Percentiles rank a stretch among this genome's conserved stretches.
Evolutionary conservation across 768 basidiomycete species (phyloP).

Genomic region (Termitomyces titanicus): DNA sequence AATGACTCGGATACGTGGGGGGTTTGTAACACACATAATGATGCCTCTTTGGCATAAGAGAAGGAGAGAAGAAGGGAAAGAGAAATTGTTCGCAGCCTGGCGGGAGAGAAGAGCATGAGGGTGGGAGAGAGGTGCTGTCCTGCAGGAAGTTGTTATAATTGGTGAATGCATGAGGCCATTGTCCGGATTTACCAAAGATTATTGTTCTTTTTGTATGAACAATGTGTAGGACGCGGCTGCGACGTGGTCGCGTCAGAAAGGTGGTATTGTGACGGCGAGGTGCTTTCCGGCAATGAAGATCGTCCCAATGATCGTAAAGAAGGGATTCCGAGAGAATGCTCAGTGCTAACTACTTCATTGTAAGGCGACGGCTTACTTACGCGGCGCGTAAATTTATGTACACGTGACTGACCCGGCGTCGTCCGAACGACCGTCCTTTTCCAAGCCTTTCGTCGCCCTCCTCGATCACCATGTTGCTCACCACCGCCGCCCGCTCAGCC

Average conservation of each 20-base stretch:
- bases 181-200: conserved; percentile 10
- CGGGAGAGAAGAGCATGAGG: conserved; percentile 63
- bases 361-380: no score
- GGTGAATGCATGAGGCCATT: conserved; percentile 10
- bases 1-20: neutral
- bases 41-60: conserved; percentile 47
- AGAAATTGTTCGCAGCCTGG: conserved; percentile 67
- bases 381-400: neutral
- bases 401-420: conserved; percentile 16
- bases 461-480: conserved; percentile 46
- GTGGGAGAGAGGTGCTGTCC: conserved; percentile 18
- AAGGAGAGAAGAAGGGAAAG: conserved; percentile 31
- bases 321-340: neutral
- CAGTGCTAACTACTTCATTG: no score
- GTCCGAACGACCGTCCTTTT: conserved; percentile 15
- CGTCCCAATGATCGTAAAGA: neutral
- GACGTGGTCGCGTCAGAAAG: neutral
- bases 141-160: neutral
- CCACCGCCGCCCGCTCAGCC: conserved; percentile 50
- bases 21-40: conserved; percentile 50
- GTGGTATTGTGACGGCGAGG: neutral
- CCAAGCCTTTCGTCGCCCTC: conserved; percentile 19
- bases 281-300: neutral
- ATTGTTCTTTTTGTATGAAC: conserved; percentile 13
- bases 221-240: neutral